Evolutionary conservation across 164 flowering plant species (phyloP), one percentile per base, ranked within the genome.

Genomic region (Tetracentron sinense): DNA sequence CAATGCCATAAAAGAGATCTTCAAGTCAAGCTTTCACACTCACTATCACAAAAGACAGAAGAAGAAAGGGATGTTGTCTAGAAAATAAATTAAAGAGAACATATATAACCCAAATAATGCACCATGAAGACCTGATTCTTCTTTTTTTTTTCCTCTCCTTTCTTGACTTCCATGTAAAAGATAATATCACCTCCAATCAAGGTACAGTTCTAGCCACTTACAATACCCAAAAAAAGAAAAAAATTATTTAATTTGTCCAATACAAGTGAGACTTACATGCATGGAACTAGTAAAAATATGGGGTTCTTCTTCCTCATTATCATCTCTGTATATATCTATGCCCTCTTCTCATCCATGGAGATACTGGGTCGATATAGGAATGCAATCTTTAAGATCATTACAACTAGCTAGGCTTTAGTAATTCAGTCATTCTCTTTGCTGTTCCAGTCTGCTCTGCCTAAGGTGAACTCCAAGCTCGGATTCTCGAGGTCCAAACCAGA

Each of bases 401-500:
- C 19, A 10, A 26, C 33, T 7, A 20, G 27, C 31, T 7, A 28
- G 30, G 15, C 25, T 20, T 5, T 48, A 58, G 23, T 15, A 51
- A 42, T 54, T 74, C 60, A 78, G 63, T 68, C 79, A 54, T 67
- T 67, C 46, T 73, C 74, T 67, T 83, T 77, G 23, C 75, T 73
- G 3, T 72, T 72, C 86, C 89, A 83, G 31, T 68, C 85, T 48
- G 90, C 84, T 78, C 91, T 81, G 49, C 95, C 95, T 70, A 88
- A 66, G 21, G 89, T 85, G 79, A 88, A 84, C 75, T 88, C 91
- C 85, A 88, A 74, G 75, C 84, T 82, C 6, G 89, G 88, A 51
- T 79, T 79, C 50, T 75, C 78, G 48, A 58, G 65, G 15, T 72
- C 79, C 56, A 74, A 29, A 60, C 72, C 74, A 16, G 67, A 21